A percentile compares a stretch with the other conserved stretches of the same genome.
Evolutionary conservation across 2,329 filamentous ascomycete genomes (phyloP).

Genomic region (Boeremia lycopersici): DNA sequence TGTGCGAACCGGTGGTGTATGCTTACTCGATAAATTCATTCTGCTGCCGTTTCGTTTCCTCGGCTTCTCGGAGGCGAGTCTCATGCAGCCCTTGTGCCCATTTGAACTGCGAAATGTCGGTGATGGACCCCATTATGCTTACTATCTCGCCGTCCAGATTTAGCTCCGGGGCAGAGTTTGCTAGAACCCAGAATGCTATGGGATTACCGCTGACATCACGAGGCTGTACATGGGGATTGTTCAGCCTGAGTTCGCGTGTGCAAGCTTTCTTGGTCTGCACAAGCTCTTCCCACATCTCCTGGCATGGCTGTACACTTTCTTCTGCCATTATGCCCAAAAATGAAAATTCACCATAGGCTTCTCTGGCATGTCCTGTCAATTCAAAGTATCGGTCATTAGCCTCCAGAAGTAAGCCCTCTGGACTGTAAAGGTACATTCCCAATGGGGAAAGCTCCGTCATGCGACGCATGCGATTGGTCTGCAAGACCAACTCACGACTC

Average conservation of each 20-base stretch:
- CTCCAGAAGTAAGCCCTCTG: constrained; percentile 49
- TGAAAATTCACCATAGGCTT: constrained; percentile 49
- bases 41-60: constrained; percentile 42
- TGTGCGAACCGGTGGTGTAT: neutral
- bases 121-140: constrained; percentile 39
- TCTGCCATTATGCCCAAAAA: constrained; percentile 52
- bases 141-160: constrained; percentile 32
- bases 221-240: constrained; percentile 38
- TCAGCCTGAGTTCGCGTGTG: constrained; percentile 53
- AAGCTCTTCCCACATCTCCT: constrained; percentile 50
- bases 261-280: constrained; percentile 44
- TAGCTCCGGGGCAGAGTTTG: constrained; percentile 37
- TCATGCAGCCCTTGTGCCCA: constrained; percentile 45
- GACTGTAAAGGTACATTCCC: constrained; percentile 43
- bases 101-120: constrained; percentile 44
- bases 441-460: constrained; percentile 44
- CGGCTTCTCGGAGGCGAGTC: constrained; percentile 34
- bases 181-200: constrained; percentile 55
- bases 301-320: constrained; percentile 38
- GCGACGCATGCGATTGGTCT: constrained; percentile 42
- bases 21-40: constrained; percentile 43
- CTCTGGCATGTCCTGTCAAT: constrained; percentile 53
- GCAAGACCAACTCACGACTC: constrained; percentile 34
- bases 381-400: constrained; percentile 57
- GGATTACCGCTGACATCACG: constrained; percentile 46